phyloP scores from a whole-genome alignment of 73 alveolate genomes.

The Paraurostyla sp. region DNA sequence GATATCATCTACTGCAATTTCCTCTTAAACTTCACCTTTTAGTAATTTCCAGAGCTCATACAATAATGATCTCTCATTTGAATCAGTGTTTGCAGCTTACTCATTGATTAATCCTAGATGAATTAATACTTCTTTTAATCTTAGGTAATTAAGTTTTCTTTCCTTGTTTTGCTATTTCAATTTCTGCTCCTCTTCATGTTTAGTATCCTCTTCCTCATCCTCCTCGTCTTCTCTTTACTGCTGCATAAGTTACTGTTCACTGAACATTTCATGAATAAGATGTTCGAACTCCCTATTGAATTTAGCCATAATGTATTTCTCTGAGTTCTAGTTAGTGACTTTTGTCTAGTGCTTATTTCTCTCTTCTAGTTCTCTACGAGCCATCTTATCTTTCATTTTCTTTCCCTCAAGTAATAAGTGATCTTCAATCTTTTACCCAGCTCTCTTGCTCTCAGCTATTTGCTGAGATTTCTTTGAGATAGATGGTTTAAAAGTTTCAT shows the following conservation, averaged over 20 bases:
- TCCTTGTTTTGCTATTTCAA: not conserved
- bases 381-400: slow-evolving; percentile 24
- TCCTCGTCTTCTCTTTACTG: not conserved
- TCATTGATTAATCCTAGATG: slow-evolving; percentile 31
- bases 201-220: no score
- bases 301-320: slow-evolving; percentile 43
- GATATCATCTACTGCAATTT: slow-evolving; percentile 11
- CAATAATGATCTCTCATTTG: slow-evolving; percentile 31
- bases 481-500: slow-evolving; percentile 47
- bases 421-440: slow-evolving; percentile 44
- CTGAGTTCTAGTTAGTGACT: slow-evolving; percentile 4
- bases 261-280: slow-evolving; percentile 22
- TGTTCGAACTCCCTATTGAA: slow-evolving; percentile 56
- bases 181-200: not conserved
- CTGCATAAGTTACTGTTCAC: not conserved
- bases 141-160: slow-evolving; percentile 34
- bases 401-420: slow-evolving; percentile 39
- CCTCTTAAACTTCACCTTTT: slow-evolving; percentile 48
- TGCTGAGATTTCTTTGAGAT: slow-evolving; percentile 51
- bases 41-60: slow-evolving; percentile 56
- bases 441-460: slow-evolving; percentile 36
- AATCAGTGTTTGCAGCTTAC: slow-evolving; percentile 42
- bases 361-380: not conserved
- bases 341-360: not conserved
- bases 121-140: slow-evolving; percentile 38